These are phyloP conservation scores for Vanrija sp. DNA, from an alignment of 1,284 basidiomycete genomes.

Conservation along the genomic window DNA sequence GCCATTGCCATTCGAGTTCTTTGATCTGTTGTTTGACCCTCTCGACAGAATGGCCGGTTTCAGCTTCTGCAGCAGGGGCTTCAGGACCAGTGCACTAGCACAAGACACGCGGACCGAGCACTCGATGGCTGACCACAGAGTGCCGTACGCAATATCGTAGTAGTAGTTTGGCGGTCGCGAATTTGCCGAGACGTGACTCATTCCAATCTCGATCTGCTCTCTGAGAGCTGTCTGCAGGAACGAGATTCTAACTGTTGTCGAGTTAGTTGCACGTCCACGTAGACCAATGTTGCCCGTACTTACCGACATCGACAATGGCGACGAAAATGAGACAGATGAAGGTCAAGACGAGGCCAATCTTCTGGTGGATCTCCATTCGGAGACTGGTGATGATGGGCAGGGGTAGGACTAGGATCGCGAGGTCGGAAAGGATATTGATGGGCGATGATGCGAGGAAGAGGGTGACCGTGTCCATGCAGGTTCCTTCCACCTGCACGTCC, in stretches of 20 bases:
- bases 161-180: slow-evolving; percentile 31
- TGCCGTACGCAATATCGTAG: slow-evolving; percentile 39
- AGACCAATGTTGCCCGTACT: not conserved
- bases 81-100: slow-evolving; percentile 44
- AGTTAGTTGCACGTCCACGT: no score
- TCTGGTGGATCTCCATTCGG: slow-evolving; percentile 44
- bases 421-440: slow-evolving; percentile 47
- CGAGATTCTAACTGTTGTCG: slow-evolving; percentile 31
- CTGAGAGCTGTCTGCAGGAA: slow-evolving; percentile 43
- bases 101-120: slow-evolving; percentile 45
- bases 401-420: slow-evolving; percentile 46
- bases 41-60: slow-evolving; percentile 22
- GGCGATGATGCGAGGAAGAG: slow-evolving; percentile 46
- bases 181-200: slow-evolving; percentile 8
- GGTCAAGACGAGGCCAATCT: slow-evolving; percentile 44
- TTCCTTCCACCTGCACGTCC: slow-evolving; percentile 13
- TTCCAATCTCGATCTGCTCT: slow-evolving; percentile 16
- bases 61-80: slow-evolving; percentile 42
- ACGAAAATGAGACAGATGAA: slow-evolving; percentile 47
- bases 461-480: slow-evolving; percentile 41
- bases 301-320: slow-evolving; percentile 43
- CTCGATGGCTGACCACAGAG: slow-evolving; percentile 48
- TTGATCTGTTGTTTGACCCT: not conserved
- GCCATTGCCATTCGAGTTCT: slow-evolving; percentile 1
- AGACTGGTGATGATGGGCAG: slow-evolving; percentile 46